These are phyloP conservation scores for Colletotrichum sp. DNA, from an alignment of 2,329 filamentous ascomycete species.

Conservation along the genomic window DNA sequence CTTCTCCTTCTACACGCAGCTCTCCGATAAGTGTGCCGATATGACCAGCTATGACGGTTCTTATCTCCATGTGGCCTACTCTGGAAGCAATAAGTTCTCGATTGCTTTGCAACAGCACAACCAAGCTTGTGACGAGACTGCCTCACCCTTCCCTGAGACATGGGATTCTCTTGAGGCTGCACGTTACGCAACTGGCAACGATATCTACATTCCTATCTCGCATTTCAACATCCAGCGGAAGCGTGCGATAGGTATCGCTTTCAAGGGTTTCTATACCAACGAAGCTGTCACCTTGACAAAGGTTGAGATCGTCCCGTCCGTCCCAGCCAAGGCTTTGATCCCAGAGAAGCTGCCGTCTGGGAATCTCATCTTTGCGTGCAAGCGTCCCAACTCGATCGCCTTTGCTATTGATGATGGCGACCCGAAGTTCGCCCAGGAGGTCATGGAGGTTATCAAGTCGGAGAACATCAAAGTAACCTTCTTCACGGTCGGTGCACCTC, in stretches of 20 bases:
- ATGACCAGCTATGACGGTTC: slow-evolving; percentile 61
- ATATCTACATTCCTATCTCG: slow-evolving; percentile 71
- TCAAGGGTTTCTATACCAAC: slow-evolving; percentile 67
- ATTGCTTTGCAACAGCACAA: slow-evolving; percentile 73
- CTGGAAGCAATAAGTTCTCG: slow-evolving; percentile 66
- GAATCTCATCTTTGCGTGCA: slow-evolving; percentile 67
- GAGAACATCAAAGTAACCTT: slow-evolving; percentile 72
- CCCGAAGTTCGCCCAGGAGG: slow-evolving; percentile 44
- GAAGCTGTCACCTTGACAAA: slow-evolving; percentile 56
- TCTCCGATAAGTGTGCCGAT: slow-evolving; percentile 43
- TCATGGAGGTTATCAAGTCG: slow-evolving; percentile 65
- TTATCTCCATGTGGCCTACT: slow-evolving; percentile 70
- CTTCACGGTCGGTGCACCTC: slow-evolving; percentile 71
- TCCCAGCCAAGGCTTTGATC: slow-evolving; percentile 57
- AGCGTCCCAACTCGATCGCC: slow-evolving; percentile 71
- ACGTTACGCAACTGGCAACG: slow-evolving; percentile 57
- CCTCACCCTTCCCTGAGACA: slow-evolving; percentile 68
- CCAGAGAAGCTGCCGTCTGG: slow-evolving; percentile 67
- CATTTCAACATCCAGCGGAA: slow-evolving; percentile 69
- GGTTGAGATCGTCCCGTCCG: slow-evolving; percentile 63
- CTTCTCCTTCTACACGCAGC: slow-evolving; percentile 65
- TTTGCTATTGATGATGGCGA: slow-evolving; percentile 76
- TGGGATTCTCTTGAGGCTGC: slow-evolving; percentile 73
- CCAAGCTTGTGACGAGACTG: slow-evolving; percentile 56
- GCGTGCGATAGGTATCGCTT: slow-evolving; percentile 61